Evolutionary conservation across 306 rosid species (phyloP).

Genomic region (Astragalus glycyphyllos): DNA sequence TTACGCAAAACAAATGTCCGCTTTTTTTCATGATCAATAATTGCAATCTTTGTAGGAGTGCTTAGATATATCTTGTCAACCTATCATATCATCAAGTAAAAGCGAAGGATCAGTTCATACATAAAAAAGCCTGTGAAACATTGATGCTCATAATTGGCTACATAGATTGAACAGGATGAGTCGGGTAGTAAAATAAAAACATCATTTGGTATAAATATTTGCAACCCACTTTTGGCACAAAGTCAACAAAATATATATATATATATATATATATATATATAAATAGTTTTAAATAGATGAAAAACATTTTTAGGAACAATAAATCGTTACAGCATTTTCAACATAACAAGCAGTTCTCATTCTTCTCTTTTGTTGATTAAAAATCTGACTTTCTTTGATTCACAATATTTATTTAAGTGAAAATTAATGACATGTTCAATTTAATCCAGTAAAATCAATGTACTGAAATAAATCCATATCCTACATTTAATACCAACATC

Average conservation of each 20-base stretch:
- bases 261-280: slow-evolving; percentile 15
- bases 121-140: slow-evolving; percentile 30
- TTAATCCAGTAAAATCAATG: background rate
- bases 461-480: slow-evolving; percentile 36
- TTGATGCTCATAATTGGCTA: slow-evolving; percentile 20
- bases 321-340: slow-evolving; percentile 7
- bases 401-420: slow-evolving; percentile 30
- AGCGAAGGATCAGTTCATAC: slow-evolving; percentile 35
- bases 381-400: slow-evolving; percentile 9
- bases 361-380: background rate
- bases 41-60: slow-evolving; percentile 94
- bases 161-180: slow-evolving; percentile 9
- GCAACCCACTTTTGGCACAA: slow-evolving; percentile 1
- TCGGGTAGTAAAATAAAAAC: slow-evolving; percentile 18
- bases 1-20: slow-evolving; percentile 92
- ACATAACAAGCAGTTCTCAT: background rate
- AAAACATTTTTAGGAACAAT: slow-evolving; percentile 32
- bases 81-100: slow-evolving; percentile 50
- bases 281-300: background rate
- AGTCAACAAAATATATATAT: slow-evolving; percentile 1
- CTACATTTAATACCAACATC: slow-evolving; percentile 28
- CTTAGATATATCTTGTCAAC: slow-evolving; percentile 94
- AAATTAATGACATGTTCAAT: background rate
- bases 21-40: slow-evolving; percentile 95
- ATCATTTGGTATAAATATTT: background rate